phyloP scores from a whole-genome alignment of 2,329 filamentous ascomycete species.

The Lasiodiplodia gonubiensis region DNA sequence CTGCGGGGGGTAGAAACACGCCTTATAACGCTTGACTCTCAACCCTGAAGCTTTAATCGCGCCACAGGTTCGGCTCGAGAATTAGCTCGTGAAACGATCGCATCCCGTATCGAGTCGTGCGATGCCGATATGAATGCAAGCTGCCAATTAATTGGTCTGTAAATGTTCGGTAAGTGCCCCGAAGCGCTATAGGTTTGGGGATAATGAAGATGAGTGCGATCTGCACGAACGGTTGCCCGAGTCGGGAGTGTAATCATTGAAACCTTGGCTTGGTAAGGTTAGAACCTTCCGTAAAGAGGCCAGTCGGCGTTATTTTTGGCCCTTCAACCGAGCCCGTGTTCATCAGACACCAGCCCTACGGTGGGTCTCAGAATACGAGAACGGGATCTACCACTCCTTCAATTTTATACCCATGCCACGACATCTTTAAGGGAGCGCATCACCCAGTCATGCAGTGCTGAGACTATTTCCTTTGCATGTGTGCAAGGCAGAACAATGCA shows the following conservation, averaged over 20 bases:
- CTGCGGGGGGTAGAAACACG: background rate
- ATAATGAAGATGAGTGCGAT: background rate
- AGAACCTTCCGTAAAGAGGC: background rate
- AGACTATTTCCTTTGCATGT: background rate
- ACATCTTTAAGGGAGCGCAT: background rate
- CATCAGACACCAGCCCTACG: background rate
- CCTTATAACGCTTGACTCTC: background rate
- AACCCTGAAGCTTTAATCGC: background rate
- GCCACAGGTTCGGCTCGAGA: background rate
- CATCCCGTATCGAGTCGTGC: background rate
- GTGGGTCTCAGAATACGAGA: background rate
- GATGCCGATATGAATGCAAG: background rate
- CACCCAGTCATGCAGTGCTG: background rate
- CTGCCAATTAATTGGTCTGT: background rate
- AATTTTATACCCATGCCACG: background rate
- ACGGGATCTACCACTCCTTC: background rate
- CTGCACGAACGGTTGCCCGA: background rate
- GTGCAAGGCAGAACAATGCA: background rate
- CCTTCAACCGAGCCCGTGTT: background rate
- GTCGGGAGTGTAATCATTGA: background rate
- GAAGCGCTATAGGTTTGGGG: background rate
- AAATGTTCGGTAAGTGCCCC: background rate
- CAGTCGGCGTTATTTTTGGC: constrained; percentile 2
- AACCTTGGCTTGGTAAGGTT: background rate
- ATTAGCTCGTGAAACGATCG: background rate